Evolutionary conservation across 345 rosid genomes (phyloP).

Genomic region (Lepidium africanum): DNA sequence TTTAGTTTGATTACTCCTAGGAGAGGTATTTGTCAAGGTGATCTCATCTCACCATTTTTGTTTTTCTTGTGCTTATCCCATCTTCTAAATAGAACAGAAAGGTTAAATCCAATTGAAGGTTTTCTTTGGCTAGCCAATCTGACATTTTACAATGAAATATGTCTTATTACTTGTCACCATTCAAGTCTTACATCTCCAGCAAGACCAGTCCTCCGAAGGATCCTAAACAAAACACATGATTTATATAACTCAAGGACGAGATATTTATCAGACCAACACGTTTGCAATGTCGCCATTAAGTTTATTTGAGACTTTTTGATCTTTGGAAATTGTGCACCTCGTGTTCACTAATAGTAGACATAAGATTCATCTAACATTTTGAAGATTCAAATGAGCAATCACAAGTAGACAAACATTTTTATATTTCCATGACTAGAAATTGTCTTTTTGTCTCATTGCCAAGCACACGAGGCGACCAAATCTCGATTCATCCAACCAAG

Average conservation of each 20-base stretch:
- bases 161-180: too few species aligned
- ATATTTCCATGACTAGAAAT: background rate
- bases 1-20: too few species aligned
- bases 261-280: background rate
- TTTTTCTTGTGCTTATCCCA: too few species aligned
- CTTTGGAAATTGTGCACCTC: background rate
- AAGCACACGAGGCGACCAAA: constrained; percentile 89
- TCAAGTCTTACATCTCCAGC: too few species aligned
- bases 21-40: too few species aligned
- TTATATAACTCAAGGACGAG: background rate
- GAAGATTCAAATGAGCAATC: constrained; percentile 3
- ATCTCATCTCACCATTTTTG: too few species aligned
- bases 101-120: too few species aligned
- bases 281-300: background rate
- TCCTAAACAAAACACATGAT: too few species aligned
- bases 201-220: background rate
- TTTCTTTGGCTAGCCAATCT: too few species aligned
- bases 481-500: constrained; percentile 93
- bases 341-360: background rate
- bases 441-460: constrained; percentile 44
- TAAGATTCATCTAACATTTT: background rate
- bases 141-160: too few species aligned
- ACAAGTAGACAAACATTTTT: constrained; percentile 3
- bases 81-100: too few species aligned
- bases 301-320: background rate